Base-by-base conservation (phyloP, 306 rosid genomes). In the Sesbania bispinosa region DNA sequence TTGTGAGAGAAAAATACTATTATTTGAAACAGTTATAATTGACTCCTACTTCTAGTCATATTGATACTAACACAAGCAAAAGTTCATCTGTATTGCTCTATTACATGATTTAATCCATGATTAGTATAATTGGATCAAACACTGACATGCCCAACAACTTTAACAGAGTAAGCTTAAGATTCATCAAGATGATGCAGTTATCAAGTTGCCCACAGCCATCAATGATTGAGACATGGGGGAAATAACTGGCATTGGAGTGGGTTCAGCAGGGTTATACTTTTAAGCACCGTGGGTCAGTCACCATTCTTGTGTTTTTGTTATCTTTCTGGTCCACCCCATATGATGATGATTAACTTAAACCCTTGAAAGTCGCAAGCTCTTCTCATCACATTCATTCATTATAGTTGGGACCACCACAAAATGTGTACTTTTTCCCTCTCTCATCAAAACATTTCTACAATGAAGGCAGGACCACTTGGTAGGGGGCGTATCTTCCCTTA, bases 391-490 rank as follows among this genome's bases (percentile, higher is more conserved):
- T 67, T 69, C 75, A 42, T 70, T 77, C 73, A 73, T 75, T 27
- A 43, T 9, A 52, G 39, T 39, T 50, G 73, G 88, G 87, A 81
- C 92, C 92, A 74, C 91, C n/a, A n/a, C n/a, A n/a, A 62, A n/a
- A 38, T 35, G 53, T 52, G 60, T 32, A 41, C 67, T 61, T 45
- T 50, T 62, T 26, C n/a, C n/a, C n/a, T n/a, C 69, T 51, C 51
- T 39, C 7, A 68, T 59, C 36, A 26, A 20, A 60, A 43, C 57
- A 47, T 73, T 62, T 62, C 50, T 80, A 41, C 70, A 30, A 67
- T 57, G 47, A 45, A 29, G 21, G 8, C 52, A 43, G 81, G 81
- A 57, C 81, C 77, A 74, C 83, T 29, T 18, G 33, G 41, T 55
- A 21, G 69, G 68, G n/a, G 21, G 60, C 53, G 61, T 26, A 30